Conservation (phyloP, 306 rosid genomes). For the Alnus rubra region DNA sequence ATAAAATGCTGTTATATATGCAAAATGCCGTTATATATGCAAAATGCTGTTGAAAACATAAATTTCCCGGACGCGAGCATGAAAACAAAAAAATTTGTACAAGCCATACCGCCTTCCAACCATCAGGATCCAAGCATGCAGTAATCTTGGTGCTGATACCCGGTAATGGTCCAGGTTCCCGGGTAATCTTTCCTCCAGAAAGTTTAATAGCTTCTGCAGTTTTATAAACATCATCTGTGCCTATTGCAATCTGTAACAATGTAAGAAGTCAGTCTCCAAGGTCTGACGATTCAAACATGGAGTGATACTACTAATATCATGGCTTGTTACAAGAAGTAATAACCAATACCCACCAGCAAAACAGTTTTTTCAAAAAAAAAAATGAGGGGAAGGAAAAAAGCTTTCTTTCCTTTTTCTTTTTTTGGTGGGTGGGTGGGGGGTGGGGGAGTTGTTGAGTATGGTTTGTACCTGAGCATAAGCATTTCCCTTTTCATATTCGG, state of each 20-base stretch:
- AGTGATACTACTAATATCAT: background rate
- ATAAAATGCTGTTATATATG: slow-evolving; percentile 13
- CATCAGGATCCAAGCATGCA: slow-evolving; percentile 92
- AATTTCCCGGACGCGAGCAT: background rate
- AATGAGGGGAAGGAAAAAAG: slow-evolving; percentile 7
- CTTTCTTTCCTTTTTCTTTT: background rate
- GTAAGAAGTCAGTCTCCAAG: slow-evolving; percentile 22
- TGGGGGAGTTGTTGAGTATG: slow-evolving; percentile 1
- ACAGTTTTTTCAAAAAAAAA: slow-evolving; percentile 1
- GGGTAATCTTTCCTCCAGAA: slow-evolving; percentile 75
- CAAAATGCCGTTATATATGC: background rate
- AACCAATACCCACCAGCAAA: background rate
- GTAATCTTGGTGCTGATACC: slow-evolving; percentile 81
- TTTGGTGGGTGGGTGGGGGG: background rate
- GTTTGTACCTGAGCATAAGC: slow-evolving; percentile 85
- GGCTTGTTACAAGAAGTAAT: background rate
- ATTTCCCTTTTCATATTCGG: slow-evolving; percentile 76
- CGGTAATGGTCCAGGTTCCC: slow-evolving; percentile 91
- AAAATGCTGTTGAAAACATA: slow-evolving; percentile 3
- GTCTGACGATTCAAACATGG: slow-evolving; percentile 1
- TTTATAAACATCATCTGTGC: slow-evolving; percentile 87
- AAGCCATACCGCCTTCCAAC: slow-evolving; percentile 88
- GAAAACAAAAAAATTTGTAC: slow-evolving; percentile 25
- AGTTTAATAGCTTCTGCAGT: slow-evolving; percentile 93
- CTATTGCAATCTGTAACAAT: slow-evolving; percentile 72